Conservation (phyloP, 352 stramenopile species). For the Globisporangium spinosum region DNA sequence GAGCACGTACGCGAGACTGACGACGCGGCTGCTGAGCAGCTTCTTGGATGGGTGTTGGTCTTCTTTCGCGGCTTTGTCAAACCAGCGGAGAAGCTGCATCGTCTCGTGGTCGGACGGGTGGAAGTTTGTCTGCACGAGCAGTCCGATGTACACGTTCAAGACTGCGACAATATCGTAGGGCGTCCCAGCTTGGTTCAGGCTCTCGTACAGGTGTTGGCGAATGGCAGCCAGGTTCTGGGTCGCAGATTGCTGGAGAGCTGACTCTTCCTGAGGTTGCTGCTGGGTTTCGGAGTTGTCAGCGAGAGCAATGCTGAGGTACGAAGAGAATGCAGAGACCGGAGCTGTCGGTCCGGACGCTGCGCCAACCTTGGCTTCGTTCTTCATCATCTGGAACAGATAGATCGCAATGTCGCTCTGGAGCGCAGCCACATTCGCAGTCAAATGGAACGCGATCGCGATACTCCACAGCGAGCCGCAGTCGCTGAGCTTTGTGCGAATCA, state of each 20-base stretch:
- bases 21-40: constrained; percentile 26
- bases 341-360: constrained; percentile 1
- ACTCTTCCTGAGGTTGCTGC: constrained; percentile 1
- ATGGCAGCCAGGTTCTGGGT: constrained; percentile 17
- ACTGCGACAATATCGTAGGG: constrained; percentile 29
- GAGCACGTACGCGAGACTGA: constrained; percentile 54
- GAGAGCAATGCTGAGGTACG: constrained; percentile 19
- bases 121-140: constrained; percentile 43
- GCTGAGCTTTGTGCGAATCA: constrained; percentile 32
- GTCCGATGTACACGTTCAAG: constrained; percentile 42
- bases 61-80: constrained; percentile 38
- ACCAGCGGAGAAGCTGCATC: constrained; percentile 38
- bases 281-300: constrained; percentile 7
- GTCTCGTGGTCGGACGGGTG: constrained; percentile 43
- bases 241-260: constrained; percentile 24
- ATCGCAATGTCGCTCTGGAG: constrained; percentile 26
- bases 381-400: constrained; percentile 47
- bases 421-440: constrained; percentile 18
- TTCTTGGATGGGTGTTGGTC: constrained; percentile 9
- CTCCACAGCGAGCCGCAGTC: constrained; percentile 16
- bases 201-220: constrained; percentile 24
- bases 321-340: constrained; percentile 6
- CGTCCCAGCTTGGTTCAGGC: constrained; percentile 14
- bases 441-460: constrained; percentile 22
- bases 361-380: constrained; percentile 6